Base-by-base conservation (phyloP, 2,329 filamentous ascomycete species). In the Fusarium guadeloupense region DNA sequence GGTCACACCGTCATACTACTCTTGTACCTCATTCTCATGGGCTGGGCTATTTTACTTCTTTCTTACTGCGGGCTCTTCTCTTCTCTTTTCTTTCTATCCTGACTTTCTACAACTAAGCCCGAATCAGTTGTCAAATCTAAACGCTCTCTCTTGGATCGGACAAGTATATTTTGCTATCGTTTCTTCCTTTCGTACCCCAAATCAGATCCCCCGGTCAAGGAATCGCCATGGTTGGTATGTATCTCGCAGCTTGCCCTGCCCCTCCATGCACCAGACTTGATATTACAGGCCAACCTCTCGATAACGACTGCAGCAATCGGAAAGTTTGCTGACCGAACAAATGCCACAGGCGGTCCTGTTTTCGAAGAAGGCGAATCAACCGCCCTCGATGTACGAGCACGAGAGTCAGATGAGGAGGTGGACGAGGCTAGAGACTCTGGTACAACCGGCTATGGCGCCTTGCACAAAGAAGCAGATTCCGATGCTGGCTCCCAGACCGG, bases 391-490 rank as follows among this genome's bases (percentile, higher is more conserved):
- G 62, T 72, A 26, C 68, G 63, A 39, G 67, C 69, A 21, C 59
- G 64, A 40, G 72, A 73, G 53, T 73, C 70, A 41, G 72, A 75
- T 55, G 72, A 70, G 30, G 73, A 75, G 47, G 69, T 66, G 38
- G 67, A 71, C n/a, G 69, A 64, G 45, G 45, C 56, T 14, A 59
- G 59, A 37, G 63, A 70, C 47, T 54, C 58, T 50, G 66, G 67
- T 52, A 60, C 54, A 33, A 64, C 66, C 28, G 62, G 61, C 10
- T 60, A 71, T 55, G 58, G 63, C 19, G 55, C 59, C 45, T 67
- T 54, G 21, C 59, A 68, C 50, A 68, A 69, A 39, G 54, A 64
- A 33, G 38, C 54, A 23, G 66, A 57, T 34, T 66, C 68, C 42
- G 54, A 62, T 9, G 45, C 59, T 38, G 64, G 64, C 14, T 64